Percentiles rank a stretch among this genome's conserved stretches.
phyloP scores from a whole-genome alignment of 305 asterid species.

The Fraxinus nigra region DNA sequence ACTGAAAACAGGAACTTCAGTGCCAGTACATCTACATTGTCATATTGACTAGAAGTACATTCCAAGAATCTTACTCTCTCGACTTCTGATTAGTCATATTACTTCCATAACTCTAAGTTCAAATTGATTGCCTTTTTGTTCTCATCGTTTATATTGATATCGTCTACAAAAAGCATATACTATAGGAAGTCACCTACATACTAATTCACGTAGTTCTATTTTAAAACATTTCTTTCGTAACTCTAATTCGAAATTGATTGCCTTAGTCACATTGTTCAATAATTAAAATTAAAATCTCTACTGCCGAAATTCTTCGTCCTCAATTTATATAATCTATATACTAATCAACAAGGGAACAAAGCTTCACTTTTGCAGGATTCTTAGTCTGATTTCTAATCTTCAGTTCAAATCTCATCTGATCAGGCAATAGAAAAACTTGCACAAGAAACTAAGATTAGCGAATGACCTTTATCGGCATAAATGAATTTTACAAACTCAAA shows the following conservation, averaged over 20 bases:
- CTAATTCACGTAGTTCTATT: neutral
- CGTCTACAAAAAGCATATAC: neutral
- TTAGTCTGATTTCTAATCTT: conserved; percentile 9
- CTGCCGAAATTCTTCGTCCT: neutral
- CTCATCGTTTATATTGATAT: neutral
- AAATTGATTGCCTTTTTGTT: neutral
- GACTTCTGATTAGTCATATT: neutral
- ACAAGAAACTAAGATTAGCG: neutral
- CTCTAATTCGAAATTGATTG: neutral
- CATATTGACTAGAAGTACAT: neutral
- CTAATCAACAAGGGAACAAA: neutral
- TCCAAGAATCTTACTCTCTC: neutral
- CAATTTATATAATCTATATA: conserved; percentile 3
- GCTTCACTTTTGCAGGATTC: conserved; percentile 1
- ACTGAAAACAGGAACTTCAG: neutral
- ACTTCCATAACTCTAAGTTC: neutral
- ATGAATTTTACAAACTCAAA: conserved; percentile 1
- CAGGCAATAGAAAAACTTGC: conserved; percentile 7
- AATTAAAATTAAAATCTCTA: neutral
- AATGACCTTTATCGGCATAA: neutral
- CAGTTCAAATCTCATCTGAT: conserved; percentile 4
- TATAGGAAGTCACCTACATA: neutral
- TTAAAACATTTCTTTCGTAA: neutral
- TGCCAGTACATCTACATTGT: neutral
- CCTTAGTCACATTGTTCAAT: neutral